These are phyloP conservation scores for Arthromyces matolae DNA, from an alignment of 768 basidiomycete species.

Conservation along the genomic window DNA sequence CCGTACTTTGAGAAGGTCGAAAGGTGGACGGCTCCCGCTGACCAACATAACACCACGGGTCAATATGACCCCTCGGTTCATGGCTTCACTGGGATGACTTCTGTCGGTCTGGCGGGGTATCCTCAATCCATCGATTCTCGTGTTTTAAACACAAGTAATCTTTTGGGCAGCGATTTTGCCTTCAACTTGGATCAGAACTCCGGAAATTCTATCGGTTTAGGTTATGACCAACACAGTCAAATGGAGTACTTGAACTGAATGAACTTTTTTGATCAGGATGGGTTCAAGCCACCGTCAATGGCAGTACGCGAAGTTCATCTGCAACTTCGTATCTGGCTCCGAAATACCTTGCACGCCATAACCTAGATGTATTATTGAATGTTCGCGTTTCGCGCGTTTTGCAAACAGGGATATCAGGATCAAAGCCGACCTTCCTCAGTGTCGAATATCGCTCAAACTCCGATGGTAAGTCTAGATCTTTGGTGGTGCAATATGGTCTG, in stretches of 20 bases:
- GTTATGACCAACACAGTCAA: slow-evolving; percentile 21
- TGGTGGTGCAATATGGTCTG: neutral
- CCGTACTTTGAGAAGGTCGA: slow-evolving; percentile 24
- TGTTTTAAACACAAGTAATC: slow-evolving; percentile 29
- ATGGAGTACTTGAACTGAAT: slow-evolving; percentile 6
- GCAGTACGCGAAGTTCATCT: slow-evolving; percentile 15
- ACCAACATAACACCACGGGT: slow-evolving; percentile 26
- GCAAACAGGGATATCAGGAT: slow-evolving; percentile 5
- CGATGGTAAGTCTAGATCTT: neutral
- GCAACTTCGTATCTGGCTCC: slow-evolving; percentile 19
- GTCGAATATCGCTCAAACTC: neutral
- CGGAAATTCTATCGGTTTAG: slow-evolving; percentile 31
- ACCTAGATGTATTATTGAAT: slow-evolving; percentile 24
- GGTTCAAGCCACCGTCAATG: slow-evolving; percentile 8
- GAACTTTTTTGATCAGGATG: slow-evolving; percentile 5
- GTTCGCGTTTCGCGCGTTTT: slow-evolving; percentile 21
- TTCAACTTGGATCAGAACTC: slow-evolving; percentile 1
- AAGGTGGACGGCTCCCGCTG: slow-evolving; percentile 23
- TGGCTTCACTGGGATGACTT: slow-evolving; percentile 24
- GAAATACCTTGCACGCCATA: slow-evolving; percentile 18
- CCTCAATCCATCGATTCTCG: slow-evolving; percentile 25
- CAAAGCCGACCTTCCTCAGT: neutral
- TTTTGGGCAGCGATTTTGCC: slow-evolving; percentile 25
- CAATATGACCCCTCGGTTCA: slow-evolving; percentile 22
- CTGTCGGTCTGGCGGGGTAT: slow-evolving; percentile 25